Evolutionary conservation across 148 eudicot genomes (phyloP), one percentile per base, ranked within the genome.

Genomic region (Dysphania ambrosioides): DNA sequence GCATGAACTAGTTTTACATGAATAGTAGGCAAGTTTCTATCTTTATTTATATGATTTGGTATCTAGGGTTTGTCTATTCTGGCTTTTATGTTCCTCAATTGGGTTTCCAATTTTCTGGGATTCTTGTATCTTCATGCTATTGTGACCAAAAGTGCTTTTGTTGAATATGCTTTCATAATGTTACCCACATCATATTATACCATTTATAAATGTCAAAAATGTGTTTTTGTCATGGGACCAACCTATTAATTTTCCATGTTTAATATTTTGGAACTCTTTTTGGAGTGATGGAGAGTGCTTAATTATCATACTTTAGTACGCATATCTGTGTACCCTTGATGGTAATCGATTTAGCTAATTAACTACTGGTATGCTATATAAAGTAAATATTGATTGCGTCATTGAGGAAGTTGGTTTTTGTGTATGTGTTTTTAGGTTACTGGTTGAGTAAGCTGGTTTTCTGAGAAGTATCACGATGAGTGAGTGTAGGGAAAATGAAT

Each of bases 391-490:
- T n/a, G 19, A 32, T 53, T 51, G 59, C 63, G 51, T 66, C 26
- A 24, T 16, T 53, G 9, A 75, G 65, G 51, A 23, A 66, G 65
- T 66, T 36, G 56, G 71, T 36, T 74, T 36, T 2, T 51, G 10
- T 36, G 7, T 38, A n/a, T 66, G 11, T 57, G 57, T 68, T 51
- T 66, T 61, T 67, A 72, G 83, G 80, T 38, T 76, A 23, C 24
- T 30, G 12, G 58, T 62, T 66, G 38, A 27, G 34, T 65, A 38
- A n/a, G 11, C 19, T 36, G 18, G 58, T 66, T 60, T 32, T n/a
- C 60, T 15, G 27, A 41, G 42, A 36, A 67, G 44, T 34, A 15
- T 29, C 32, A 64, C 64, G 6, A 83, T 85, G 88, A 78, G 71
- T 62, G 86, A 78, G 61, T 53, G 62, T 36, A 75, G 70, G 70